phyloP scores from a whole-genome alignment of 306 rosid genomes.

The Glycine soja region DNA sequence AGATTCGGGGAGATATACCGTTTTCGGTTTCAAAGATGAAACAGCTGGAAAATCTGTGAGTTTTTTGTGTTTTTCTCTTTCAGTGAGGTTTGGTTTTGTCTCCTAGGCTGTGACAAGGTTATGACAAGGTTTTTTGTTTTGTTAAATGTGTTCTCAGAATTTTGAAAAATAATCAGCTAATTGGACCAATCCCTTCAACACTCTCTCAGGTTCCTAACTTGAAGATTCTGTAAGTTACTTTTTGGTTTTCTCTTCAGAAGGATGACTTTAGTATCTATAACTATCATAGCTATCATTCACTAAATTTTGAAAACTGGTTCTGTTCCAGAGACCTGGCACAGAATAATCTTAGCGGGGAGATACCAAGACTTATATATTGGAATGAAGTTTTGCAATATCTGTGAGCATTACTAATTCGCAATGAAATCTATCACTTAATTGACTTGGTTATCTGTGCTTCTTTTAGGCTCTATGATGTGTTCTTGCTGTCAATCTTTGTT shows the following conservation, averaged over 20 bases:
- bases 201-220: constrained; percentile 87
- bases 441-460: background rate
- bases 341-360: constrained; percentile 81
- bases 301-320: constrained; percentile 19
- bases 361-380: constrained; percentile 91
- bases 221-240: constrained; percentile 72
- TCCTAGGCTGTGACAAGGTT: background rate
- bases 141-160: constrained; percentile 50
- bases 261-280: background rate
- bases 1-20: constrained; percentile 79
- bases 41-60: constrained; percentile 69
- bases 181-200: constrained; percentile 87
- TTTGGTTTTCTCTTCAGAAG: background rate
- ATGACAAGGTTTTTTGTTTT: background rate
- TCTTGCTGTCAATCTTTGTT: background rate
- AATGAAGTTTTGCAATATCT: constrained; percentile 87
- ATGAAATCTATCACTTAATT: background rate
- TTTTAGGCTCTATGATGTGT: background rate
- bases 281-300: background rate
- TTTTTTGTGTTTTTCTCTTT: background rate
- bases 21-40: constrained; percentile 83
- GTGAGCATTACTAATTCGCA: constrained; percentile 55
- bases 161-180: constrained; percentile 72
- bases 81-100: background rate
- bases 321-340: constrained; percentile 80